These are phyloP conservation scores for Ogataea trehalophila DNA, from an alignment of 805 yeast genomes.

Conservation along the genomic window DNA sequence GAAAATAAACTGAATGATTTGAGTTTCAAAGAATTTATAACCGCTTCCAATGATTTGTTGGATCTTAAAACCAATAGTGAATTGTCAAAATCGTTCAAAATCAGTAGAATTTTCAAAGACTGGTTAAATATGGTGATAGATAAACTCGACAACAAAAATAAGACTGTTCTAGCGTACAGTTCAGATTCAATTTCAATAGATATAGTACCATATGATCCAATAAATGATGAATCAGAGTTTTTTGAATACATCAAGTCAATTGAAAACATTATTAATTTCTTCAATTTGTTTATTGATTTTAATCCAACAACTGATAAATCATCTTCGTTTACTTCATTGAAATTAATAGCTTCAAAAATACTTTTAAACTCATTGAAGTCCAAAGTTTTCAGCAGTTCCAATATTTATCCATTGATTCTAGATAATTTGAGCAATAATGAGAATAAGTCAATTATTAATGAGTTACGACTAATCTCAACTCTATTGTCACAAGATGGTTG, in stretches of 20 bases:
- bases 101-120: conserved; percentile 19
- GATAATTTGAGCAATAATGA: conserved; percentile 16
- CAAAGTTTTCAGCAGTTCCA: conserved; percentile 18
- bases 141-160: conserved; percentile 11
- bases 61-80: conserved; percentile 3
- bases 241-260: conserved; percentile 12
- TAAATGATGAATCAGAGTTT: not conserved
- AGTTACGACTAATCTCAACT: conserved; percentile 17
- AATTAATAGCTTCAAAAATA: conserved; percentile 15
- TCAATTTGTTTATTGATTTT: conserved; percentile 16
- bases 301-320: conserved; percentile 3
- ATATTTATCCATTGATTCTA: conserved; percentile 24
- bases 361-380: conserved; percentile 17
- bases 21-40: conserved; percentile 14
- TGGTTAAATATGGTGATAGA: conserved; percentile 17
- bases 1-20: conserved; percentile 7
- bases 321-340: conserved; percentile 13
- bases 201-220: not conserved
- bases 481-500: conserved; percentile 23
- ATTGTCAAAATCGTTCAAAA: conserved; percentile 14
- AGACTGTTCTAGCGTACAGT: conserved; percentile 3
- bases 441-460: conserved; percentile 1
- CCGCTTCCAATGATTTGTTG: conserved; percentile 7
- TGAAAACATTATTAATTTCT: conserved; percentile 19
- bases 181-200: conserved; percentile 2